Percentiles rank a stretch among this genome's conserved stretches.
Evolutionary conservation across 495 filamentous ascomycete genomes (phyloP).

Genomic region (Daldinia decipiens): DNA sequence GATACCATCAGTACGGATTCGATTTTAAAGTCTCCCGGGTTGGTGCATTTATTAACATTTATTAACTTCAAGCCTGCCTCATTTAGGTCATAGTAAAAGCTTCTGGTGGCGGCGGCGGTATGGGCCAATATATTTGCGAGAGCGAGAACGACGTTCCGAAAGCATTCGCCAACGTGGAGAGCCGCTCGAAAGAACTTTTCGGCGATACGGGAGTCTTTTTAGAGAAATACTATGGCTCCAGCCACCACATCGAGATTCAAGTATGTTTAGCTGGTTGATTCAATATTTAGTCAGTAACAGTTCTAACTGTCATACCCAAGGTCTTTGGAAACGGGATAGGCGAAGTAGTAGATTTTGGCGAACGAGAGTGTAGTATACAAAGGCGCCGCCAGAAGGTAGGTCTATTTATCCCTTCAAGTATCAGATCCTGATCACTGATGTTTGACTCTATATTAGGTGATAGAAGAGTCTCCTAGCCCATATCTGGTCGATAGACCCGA

Average conservation of each 20-base stretch:
- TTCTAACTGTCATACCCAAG: not conserved
- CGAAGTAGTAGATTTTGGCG: slow-evolving; percentile 64
- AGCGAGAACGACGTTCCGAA: slow-evolving; percentile 52
- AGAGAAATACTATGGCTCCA: slow-evolving; percentile 62
- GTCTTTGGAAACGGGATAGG: slow-evolving; percentile 63
- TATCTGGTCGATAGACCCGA: slow-evolving; percentile 55
- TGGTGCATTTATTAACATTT: not conserved
- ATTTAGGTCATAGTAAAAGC: slow-evolving; percentile 53
- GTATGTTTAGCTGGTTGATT: slow-evolving; percentile 9
- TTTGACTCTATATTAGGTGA: slow-evolving; percentile 21
- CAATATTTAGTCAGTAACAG: not conserved
- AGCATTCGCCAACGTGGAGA: slow-evolving; percentile 48
- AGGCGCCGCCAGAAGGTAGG: slow-evolving; percentile 54
- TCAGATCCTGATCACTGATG: slow-evolving; percentile 29
- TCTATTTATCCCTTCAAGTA: not conserved
- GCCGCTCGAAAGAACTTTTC: slow-evolving; percentile 36
- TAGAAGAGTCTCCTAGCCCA: slow-evolving; percentile 55
- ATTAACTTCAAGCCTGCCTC: not conserved
- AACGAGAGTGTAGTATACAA: slow-evolving; percentile 69
- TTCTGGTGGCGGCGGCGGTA: slow-evolving; percentile 63
- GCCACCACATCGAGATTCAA: slow-evolving; percentile 68
- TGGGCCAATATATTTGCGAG: slow-evolving; percentile 59
- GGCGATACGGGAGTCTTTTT: slow-evolving; percentile 40
- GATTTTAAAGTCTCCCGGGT: not conserved
- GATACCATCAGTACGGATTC: not conserved